Conservation (phyloP, 2,329 filamentous ascomycete genomes). For the Alternaria viburni region DNA sequence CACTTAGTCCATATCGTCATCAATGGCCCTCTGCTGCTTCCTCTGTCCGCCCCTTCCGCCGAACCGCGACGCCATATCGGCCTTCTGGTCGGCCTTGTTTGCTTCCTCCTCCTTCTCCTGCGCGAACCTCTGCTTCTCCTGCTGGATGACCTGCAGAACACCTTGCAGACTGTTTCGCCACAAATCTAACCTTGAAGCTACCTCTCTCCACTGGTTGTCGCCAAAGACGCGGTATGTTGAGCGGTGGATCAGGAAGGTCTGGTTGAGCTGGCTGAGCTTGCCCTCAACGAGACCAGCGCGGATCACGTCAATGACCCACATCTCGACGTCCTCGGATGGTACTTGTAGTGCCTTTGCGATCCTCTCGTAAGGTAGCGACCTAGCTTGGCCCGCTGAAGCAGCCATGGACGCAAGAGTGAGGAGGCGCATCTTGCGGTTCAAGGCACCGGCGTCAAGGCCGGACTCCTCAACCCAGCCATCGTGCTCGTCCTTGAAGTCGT, state of each 20-base stretch:
- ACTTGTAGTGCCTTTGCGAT: conserved; percentile 88
- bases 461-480: conserved; percentile 82
- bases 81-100: conserved; percentile 73
- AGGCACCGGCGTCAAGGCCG: conserved; percentile 70
- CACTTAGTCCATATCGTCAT: conserved; percentile 45
- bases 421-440: conserved; percentile 95
- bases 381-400: conserved; percentile 75
- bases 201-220: conserved; percentile 97
- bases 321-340: conserved; percentile 83
- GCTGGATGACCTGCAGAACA: conserved; percentile 78
- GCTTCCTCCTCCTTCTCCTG: conserved; percentile 78
- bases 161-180: conserved; percentile 84
- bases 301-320: conserved; percentile 99
- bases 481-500: conserved; percentile 93
- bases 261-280: conserved; percentile 90
- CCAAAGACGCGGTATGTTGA: conserved; percentile 96
- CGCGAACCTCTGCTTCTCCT: conserved; percentile 81
- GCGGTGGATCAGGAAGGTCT: conserved; percentile 93
- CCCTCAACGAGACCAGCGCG: conserved; percentile 94
- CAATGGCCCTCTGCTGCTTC: conserved; percentile 42
- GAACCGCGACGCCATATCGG: conserved; percentile 46
- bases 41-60: conserved; percentile 29
- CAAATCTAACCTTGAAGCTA: conserved; percentile 86
- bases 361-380: conserved; percentile 84
- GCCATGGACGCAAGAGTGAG: conserved; percentile 91